Base-by-base conservation (phyloP, 2,329 filamentous ascomycete genomes). In the Didymellaceae sp. region DNA sequence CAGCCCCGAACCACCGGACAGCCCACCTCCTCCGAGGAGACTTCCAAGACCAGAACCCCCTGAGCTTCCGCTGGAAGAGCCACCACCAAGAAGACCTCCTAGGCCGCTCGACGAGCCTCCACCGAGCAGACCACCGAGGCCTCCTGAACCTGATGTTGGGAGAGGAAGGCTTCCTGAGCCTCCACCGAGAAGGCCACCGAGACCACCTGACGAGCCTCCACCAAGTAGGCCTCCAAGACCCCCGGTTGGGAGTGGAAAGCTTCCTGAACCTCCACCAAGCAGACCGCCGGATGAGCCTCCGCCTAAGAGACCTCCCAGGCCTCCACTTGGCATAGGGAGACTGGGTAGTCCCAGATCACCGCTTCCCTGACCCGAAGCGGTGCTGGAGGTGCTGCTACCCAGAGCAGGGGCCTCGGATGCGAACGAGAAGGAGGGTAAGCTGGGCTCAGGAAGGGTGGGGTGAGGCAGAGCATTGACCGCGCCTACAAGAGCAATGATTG, bases 381-480 rank as follows among this genome's bases (percentile, higher is more conserved):
- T n/a, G n/a, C n/a, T n/a, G n/a, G n/a, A n/a, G n/a, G n/a, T n/a
- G n/a, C n/a, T n/a, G n/a, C n/a, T n/a, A 24, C 10, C 42, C 42
- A 20, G 31, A 43, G 7, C 43, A 20, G 13, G 24, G 14, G 5
- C 25, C 13, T 17, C 10, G 6, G 57, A 56, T 5, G 62, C 55
- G 13, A 59, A 21, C 24, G 51, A 37, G 39, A 59, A 57, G 10
- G 32, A 30, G 28, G 37, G 58, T 13, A 61, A 14, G 26, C 30
- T 41, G 41, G 64, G 55, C 22, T 63, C 54, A 21, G 66, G n/a
- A n/a, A n/a, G n/a, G n/a, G n/a, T n/a, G n/a, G n/a, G 58, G 28
- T 54, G 51, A 16, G 65, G 65, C 16, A 58, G 26, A 18, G 66
- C 67, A 18, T 55, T 59, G 48, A 50, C 56, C 8, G 62, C 22